phyloP scores from a whole-genome alignment of 1,284 basidiomycete genomes.

The Spongiforma sp. region DNA sequence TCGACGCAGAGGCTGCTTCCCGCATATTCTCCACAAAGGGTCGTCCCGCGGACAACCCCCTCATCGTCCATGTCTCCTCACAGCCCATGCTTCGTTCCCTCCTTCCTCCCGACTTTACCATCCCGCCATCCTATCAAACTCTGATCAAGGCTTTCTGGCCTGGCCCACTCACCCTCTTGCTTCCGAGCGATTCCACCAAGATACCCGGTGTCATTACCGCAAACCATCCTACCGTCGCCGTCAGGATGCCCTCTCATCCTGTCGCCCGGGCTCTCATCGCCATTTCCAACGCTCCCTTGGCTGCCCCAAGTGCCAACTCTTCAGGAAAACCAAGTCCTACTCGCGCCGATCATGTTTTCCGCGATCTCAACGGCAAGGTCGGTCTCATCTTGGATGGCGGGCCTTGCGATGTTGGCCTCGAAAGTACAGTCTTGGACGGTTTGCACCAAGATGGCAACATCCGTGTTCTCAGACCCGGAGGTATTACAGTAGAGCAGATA shows the following conservation, averaged over 20 bases:
- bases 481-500: slow-evolving; percentile 91
- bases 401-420: slow-evolving; percentile 86
- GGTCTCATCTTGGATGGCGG: slow-evolving; percentile 93
- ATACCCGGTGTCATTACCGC: slow-evolving; percentile 79
- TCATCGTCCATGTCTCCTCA: slow-evolving; percentile 97
- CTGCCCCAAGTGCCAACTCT: slow-evolving; percentile 96
- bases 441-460: slow-evolving; percentile 73
- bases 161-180: slow-evolving; percentile 91
- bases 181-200: slow-evolving; percentile 69
- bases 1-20: slow-evolving; percentile 67
- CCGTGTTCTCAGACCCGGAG: slow-evolving; percentile 90
- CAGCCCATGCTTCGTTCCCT: slow-evolving; percentile 79
- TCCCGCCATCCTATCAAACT: slow-evolving; percentile 68
- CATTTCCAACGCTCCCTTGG: slow-evolving; percentile 76
- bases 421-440: slow-evolving; percentile 96
- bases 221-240: slow-evolving; percentile 82
- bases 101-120: slow-evolving; percentile 65
- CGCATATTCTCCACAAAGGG: slow-evolving; percentile 93
- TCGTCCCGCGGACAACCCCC: slow-evolving; percentile 93
- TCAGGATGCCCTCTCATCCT: slow-evolving; percentile 95
- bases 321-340: slow-evolving; percentile 97
- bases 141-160: slow-evolving; percentile 94
- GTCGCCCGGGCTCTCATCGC: slow-evolving; percentile 92
- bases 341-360: slow-evolving; percentile 83
- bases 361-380: slow-evolving; percentile 80